Evolutionary conservation across 306 rosid genomes (phyloP).

Genomic region (Crataegus laevigata): DNA sequence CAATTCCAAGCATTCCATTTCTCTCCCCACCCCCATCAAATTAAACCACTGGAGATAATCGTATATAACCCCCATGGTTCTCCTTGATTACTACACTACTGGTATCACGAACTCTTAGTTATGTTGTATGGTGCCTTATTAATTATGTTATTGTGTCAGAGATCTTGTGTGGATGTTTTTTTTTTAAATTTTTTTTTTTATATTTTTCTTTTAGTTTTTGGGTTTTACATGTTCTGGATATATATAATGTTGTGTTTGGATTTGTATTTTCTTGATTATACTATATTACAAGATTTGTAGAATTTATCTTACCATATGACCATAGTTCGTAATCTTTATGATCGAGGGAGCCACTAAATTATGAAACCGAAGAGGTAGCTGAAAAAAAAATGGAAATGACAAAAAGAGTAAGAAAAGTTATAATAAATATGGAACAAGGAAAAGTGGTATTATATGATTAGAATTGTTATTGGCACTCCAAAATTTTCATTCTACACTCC

Average conservation of each 20-base stretch:
- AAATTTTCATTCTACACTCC: no score
- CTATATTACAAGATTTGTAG: no score
- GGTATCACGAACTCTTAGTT: background rate
- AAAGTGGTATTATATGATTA: no score
- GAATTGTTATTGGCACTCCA: no score
- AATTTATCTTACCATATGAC: no score
- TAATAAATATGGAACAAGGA: no score
- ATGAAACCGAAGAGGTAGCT: no score
- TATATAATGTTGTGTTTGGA: background rate
- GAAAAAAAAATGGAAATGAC: no score
- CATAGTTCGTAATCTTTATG: no score
- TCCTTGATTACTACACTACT: background rate
- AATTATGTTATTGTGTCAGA: background rate
- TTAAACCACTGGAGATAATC: background rate
- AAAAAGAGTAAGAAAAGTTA: no score
- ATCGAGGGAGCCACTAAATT: no score
- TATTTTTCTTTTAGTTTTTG: no score
- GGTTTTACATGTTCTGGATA: background rate
- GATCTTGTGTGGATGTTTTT: background rate
- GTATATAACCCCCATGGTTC: background rate
- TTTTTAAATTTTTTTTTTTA: background rate
- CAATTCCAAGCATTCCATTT: conserved; percentile 3
- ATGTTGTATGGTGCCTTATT: background rate
- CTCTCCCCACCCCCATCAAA: conserved; percentile 12
- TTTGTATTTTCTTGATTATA: background rate